Evolutionary conservation across 1,284 basidiomycete species (phyloP), one percentile per base, ranked within the genome.

Genomic region (Pseudozyma thailandica): DNA sequence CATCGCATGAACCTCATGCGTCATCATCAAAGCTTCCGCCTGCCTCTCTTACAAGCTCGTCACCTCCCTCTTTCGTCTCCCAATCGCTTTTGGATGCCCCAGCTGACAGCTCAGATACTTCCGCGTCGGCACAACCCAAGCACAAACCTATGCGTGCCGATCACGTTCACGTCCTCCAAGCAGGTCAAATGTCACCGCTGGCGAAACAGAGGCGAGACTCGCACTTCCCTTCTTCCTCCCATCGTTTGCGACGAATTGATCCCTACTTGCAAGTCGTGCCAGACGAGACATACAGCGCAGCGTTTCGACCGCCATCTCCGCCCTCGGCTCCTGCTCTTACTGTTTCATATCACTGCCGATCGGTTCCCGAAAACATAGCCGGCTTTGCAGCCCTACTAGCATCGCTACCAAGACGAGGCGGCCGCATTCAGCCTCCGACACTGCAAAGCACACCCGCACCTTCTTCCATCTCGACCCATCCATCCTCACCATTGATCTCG

Each of bases 251-350:
- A 1, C 51, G 38, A 6, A 39, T 60, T 35, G 52, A 65, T 26
- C 49, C 53, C 5, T 43, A 50, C 30, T 23, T 71, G 18, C 68
- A 61, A 21, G 42, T 46, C 4, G 21, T 71, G 4, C 56, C 43
- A 39, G 46, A 60, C 8, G 33, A 44, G 16, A 30, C 50, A 9
- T 18, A 50, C 8, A 59, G 54, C 12, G 69, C 55, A 31, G 69
- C 69, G 13, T 58, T 66, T 31, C 50, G 58, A 8, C 65, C 66
- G 2, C 74, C 74, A 4, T 61, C 68, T 27, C 74, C 72, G 8
- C 44, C 63, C 6, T 39, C 45, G 30, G 71, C 72, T 1, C 71
- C 74, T 25, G 47, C 59, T n/a, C 58, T 76, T 27, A 76, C 72
- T 16, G 30, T 76, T 21, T 74, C 74, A 10, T 65, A 74, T 47